A percentile compares a stretch with the other conserved stretches of the same genome.
Conservation (phyloP, 140 eudicot species). For the Bidens hawaiensis region DNA sequence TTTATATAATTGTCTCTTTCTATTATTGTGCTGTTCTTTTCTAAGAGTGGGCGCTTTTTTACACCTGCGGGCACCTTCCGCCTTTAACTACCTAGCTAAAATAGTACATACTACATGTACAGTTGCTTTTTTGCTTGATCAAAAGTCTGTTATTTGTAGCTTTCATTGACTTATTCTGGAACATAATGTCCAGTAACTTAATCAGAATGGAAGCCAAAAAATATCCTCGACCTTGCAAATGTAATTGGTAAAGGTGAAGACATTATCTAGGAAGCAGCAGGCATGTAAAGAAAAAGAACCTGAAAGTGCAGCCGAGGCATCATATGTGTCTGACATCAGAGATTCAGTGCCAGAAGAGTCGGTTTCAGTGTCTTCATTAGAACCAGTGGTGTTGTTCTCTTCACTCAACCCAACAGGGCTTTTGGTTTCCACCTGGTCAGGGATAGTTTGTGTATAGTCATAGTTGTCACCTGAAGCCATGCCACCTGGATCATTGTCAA, state of each 20-base stretch:
- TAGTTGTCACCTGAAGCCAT: constrained; percentile 25
- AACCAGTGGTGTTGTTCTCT: constrained; percentile 52
- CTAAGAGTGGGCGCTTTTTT: too few relatives aligned
- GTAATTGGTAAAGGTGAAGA: background rate
- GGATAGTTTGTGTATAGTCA: constrained; percentile 20
- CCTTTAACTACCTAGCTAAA: too few relatives aligned
- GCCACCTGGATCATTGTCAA: constrained; percentile 21
- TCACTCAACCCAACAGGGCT: constrained; percentile 38
- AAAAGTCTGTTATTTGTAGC: too few relatives aligned
- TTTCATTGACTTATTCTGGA: too few relatives aligned
- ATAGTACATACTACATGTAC: too few relatives aligned
- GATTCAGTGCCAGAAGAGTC: constrained; percentile 91
- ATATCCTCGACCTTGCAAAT: too few relatives aligned
- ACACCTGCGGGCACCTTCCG: too few relatives aligned
- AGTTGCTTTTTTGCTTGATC: too few relatives aligned
- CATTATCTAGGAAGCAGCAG: background rate
- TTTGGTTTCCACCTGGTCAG: constrained; percentile 35
- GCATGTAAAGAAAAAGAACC: constrained; percentile 37
- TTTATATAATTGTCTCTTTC: too few relatives aligned
- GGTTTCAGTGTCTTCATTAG: constrained; percentile 93
- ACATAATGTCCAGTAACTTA: too few relatives aligned
- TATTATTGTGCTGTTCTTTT: too few relatives aligned
- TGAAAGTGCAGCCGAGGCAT: constrained; percentile 51
- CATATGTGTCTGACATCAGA: constrained; percentile 65
- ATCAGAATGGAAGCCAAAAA: too few relatives aligned